Conservation (phyloP, 192 early-diverging fungal species). For the Jimgerdemannia flammicorona region DNA sequence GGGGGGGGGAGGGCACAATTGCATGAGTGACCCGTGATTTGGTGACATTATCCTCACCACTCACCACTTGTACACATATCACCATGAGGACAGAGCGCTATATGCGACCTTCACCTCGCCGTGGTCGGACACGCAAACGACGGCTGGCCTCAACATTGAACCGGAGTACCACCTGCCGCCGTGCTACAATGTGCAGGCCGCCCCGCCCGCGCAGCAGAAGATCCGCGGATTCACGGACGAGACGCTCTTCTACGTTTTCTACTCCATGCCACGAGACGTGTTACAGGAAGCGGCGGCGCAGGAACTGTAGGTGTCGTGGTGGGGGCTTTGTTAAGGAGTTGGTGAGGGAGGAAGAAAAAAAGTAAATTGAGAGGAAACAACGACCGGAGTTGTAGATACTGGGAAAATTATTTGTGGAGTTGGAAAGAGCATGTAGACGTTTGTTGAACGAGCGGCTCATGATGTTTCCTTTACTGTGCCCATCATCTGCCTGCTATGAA, state of each 20-base stretch:
- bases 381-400: no score
- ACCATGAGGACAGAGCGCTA: constrained; percentile 34
- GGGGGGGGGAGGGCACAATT: not conserved
- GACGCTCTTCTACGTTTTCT: constrained; percentile 98
- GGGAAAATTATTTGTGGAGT: no score
- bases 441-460: no score
- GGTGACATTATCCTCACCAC: not conserved
- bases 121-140: constrained; percentile 73
- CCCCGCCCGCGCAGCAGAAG: constrained; percentile 69
- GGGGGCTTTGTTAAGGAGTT: not conserved
- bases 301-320: constrained; percentile 62
- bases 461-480: no score
- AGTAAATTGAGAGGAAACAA: not conserved
- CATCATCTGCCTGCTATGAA: not conserved
- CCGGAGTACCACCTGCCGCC: constrained; percentile 82
- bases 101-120: constrained; percentile 89
- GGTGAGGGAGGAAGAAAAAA: not conserved
- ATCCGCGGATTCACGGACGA: constrained; percentile 80
- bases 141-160: constrained; percentile 61
- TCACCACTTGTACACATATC: constrained; percentile 20
- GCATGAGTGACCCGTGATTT: not conserved
- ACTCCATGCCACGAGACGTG: constrained; percentile 90
- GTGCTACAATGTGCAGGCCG: constrained; percentile 77
- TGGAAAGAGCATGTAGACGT: no score
- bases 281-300: constrained; percentile 91